These are phyloP conservation scores for Aspergillus novofumigatus DNA, from an alignment of 2,329 filamentous ascomycete species.

Conservation along the genomic window DNA sequence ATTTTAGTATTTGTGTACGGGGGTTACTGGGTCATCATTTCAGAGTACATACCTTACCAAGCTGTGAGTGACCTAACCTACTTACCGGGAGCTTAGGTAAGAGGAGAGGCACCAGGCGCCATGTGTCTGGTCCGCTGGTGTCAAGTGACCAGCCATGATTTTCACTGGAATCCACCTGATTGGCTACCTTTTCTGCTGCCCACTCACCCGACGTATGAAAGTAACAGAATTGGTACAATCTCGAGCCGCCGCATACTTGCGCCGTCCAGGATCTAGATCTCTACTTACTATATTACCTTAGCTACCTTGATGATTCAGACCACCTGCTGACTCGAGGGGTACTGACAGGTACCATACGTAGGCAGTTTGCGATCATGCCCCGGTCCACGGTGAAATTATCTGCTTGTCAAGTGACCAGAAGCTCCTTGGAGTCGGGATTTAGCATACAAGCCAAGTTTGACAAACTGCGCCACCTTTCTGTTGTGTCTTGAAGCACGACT, in stretches of 20 bases:
- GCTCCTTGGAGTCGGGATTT: background rate
- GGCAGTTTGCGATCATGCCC: background rate
- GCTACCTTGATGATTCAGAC: constrained; percentile 1
- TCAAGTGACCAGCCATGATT: constrained; percentile 40
- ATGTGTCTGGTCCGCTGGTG: constrained; percentile 17
- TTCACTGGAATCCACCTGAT: constrained; percentile 28
- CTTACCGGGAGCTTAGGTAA: constrained; percentile 8
- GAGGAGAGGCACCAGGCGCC: constrained; percentile 9
- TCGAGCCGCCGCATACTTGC: constrained; percentile 6
- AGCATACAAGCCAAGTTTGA: background rate
- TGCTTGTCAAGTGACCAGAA: background rate
- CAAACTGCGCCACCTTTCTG: background rate
- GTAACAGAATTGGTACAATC: constrained; percentile 9
- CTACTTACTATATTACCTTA: background rate
- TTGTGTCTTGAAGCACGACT: background rate
- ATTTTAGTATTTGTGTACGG: background rate
- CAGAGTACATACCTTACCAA: background rate
- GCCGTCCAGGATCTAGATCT: constrained; percentile 13
- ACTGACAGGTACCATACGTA: background rate
- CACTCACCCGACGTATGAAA: constrained; percentile 6
- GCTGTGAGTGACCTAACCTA: background rate
- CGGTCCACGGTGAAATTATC: background rate
- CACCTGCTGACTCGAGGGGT: background rate
- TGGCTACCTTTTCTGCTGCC: constrained; percentile 15
- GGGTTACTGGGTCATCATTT: background rate